Base-by-base conservation (phyloP, 139 green algal species). In the Edaphochlamys debaryana region DNA sequence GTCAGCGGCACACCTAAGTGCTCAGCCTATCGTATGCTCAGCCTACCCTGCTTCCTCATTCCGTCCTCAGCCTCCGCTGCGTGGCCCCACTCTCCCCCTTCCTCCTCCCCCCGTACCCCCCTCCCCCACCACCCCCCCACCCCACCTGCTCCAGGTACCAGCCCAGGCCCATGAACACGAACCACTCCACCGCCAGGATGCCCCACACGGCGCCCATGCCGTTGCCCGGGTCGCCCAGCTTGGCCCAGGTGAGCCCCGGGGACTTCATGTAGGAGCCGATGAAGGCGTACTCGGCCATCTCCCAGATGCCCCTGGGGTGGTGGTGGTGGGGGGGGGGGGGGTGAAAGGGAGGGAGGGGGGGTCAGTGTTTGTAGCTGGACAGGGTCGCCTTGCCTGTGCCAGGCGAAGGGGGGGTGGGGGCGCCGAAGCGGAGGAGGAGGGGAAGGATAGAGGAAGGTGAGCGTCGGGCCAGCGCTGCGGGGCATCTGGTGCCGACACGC, bases 101-200 rank as follows among this genome's bases (percentile, higher is more conserved):
- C 20, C 54, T 22, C 54, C 54, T 32, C 54, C 54, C 45, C 13
- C 45, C n/a, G n/a, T n/a, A n/a, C n/a, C n/a, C n/a, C n/a, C n/a
- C n/a, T n/a, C n/a, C 8, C 72, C 23, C 7, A 50, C 4, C 52
- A 6, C 17, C 52, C 52, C 19, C 52, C 52, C 17, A 15, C 52
- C 52, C 52, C 77, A 87, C 77, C 80, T 90, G 76, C 71, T 87
- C 86, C 13, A 87, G 52, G 82, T 90, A 90, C 79, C 80, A 86
- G 62, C 34, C 82, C 82, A 79, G 54, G 82, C 58, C 3, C 75
- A 81, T 71, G 58, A 81, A 81, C 0, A 81, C 13, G 17, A 60
- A 41, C 75, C 90, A 96, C 91, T 98, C 95, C 56, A 96, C 83
- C 6, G 89, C 76, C 56, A 98, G 90, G 67, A 98, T 95, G 71